phyloP scores from a whole-genome alignment of 306 rosid genomes.

The Prunus salicina region DNA sequence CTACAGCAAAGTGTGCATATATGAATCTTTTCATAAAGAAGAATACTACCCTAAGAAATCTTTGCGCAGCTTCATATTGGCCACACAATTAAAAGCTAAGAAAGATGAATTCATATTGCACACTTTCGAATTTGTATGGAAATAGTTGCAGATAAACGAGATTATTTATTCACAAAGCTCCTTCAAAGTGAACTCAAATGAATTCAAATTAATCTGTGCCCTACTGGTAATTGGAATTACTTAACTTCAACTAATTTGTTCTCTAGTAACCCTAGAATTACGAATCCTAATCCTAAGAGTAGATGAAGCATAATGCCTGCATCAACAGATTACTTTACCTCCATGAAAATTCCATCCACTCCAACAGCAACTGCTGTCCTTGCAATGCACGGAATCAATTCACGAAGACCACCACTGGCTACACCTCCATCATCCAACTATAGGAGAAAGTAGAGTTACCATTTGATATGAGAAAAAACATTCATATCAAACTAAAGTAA shows the following conservation, averaged over 20 bases:
- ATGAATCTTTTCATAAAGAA: neutral
- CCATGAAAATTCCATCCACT: constrained; percentile 98
- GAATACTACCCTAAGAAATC: neutral
- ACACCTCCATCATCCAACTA: constrained; percentile 98
- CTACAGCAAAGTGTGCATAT: neutral
- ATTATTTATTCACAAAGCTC: neutral
- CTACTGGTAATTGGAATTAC: neutral
- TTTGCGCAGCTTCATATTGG: neutral
- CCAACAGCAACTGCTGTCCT: constrained; percentile 97
- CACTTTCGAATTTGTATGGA: neutral
- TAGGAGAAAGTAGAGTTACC: constrained; percentile 24
- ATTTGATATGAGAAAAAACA: constrained; percentile 1
- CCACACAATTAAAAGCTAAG: neutral
- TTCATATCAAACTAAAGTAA: neutral
- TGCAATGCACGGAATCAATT: constrained; percentile 92
- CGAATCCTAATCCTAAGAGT: neutral
- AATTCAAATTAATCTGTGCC: neutral
- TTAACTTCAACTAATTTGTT: neutral
- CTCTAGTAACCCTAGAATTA: neutral
- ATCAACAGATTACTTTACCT: constrained; percentile 47
- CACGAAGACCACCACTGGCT: constrained; percentile 98
- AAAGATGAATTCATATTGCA: neutral
- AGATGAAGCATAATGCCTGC: neutral
- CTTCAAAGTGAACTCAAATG: neutral
- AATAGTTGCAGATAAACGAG: neutral